These are phyloP conservation scores for Barnettozyma vustinii DNA, from an alignment of 805 yeast species.

Conservation along the genomic window DNA sequence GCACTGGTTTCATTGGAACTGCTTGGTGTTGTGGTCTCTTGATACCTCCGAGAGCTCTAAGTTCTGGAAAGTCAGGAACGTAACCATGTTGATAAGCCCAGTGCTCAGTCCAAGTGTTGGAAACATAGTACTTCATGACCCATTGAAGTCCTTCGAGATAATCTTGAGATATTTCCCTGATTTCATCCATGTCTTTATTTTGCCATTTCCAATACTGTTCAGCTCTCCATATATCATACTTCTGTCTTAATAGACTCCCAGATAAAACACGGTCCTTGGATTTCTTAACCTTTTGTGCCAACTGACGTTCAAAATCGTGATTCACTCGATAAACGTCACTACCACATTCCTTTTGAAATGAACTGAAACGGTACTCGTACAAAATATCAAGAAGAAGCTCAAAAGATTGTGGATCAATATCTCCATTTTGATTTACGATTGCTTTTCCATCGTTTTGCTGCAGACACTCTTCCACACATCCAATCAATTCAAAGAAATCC, in stretches of 20 bases:
- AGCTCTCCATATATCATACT: constrained; percentile 73
- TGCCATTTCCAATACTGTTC: constrained; percentile 67
- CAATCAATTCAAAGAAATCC: constrained; percentile 52
- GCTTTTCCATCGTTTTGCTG: neutral
- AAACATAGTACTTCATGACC: constrained; percentile 83
- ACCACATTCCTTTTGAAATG: neutral
- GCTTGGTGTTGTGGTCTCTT: constrained; percentile 43
- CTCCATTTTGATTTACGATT: neutral
- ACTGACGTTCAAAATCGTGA: neutral
- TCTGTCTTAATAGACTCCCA: constrained; percentile 33
- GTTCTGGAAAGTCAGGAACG: constrained; percentile 86
- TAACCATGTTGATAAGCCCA: constrained; percentile 84
- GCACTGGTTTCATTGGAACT: constrained; percentile 10
- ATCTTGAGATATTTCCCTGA: constrained; percentile 55
- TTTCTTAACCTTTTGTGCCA: neutral
- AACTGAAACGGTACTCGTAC: constrained; percentile 25
- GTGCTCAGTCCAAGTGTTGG: constrained; percentile 81
- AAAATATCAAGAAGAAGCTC: constrained; percentile 2
- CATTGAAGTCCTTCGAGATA: constrained; percentile 91
- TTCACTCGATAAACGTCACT: neutral
- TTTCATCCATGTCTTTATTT: constrained; percentile 36
- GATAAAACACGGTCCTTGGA: neutral
- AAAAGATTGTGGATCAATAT: constrained; percentile 25
- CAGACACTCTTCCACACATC: constrained; percentile 38
- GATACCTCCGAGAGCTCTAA: constrained; percentile 67